A percentile compares a stretch with the other conserved stretches of the same genome.
Evolutionary conservation across 2,329 filamentous ascomycete genomes (phyloP).

Genomic region (Monosporascus sp.): DNA sequence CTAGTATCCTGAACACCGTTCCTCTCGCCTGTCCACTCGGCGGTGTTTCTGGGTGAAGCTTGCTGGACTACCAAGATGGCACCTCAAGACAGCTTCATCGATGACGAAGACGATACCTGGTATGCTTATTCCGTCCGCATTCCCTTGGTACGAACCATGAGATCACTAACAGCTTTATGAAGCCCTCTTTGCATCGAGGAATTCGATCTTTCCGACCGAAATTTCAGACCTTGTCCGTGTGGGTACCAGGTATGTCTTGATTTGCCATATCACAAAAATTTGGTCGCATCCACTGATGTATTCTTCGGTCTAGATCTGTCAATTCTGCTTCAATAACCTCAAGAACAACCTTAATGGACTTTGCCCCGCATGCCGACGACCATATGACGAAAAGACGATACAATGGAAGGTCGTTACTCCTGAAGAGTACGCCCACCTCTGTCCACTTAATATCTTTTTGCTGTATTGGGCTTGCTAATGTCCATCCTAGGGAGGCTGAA

Average conservation of each 20-base stretch:
- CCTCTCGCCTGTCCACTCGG: background rate
- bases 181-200: conserved; percentile 98
- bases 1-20: background rate
- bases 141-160: conserved; percentile 5
- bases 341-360: conserved; percentile 96
- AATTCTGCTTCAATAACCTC: conserved; percentile 99
- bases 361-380: conserved; percentile 92
- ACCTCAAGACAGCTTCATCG: conserved; percentile 65
- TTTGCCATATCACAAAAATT: background rate
- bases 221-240: conserved; percentile 94
- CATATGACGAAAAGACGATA: conserved; percentile 95
- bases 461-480: conserved; percentile 17
- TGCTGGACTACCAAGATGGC: conserved; percentile 44
- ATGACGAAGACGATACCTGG: conserved; percentile 67
- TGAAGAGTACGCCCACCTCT: conserved; percentile 69
- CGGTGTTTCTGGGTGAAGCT: background rate
- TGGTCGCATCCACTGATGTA: conserved; percentile 8
- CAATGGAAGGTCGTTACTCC: conserved; percentile 92
- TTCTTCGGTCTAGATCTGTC: conserved; percentile 68
- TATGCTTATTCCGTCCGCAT: conserved; percentile 33
- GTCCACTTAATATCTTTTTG: background rate
- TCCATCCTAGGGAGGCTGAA: conserved; percentile 55
- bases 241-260: conserved; percentile 77
- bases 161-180: conserved; percentile 21
- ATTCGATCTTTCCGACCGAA: conserved; percentile 94